Percentiles rank a stretch among this genome's conserved stretches.
phyloP scores from a whole-genome alignment of 805 yeast genomes.

The Candida ortonii region DNA sequence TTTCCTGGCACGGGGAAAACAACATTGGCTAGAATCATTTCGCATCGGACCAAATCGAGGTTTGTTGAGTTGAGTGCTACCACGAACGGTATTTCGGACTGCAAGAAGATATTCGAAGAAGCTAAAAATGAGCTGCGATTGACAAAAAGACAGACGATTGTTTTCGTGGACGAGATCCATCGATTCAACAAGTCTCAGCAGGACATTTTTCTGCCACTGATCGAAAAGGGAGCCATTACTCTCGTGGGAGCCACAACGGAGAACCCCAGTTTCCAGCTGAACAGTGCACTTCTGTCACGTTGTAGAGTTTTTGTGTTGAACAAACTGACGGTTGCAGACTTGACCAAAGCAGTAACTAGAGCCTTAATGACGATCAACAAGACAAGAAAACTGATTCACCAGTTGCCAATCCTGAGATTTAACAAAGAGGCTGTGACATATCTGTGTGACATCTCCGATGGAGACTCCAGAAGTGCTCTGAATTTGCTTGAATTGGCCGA shows the following conservation, averaged over 20 bases:
- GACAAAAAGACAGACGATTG: constrained; percentile 55
- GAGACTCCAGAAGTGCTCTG: constrained; percentile 84
- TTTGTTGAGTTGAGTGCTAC: constrained; percentile 88
- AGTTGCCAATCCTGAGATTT: constrained; percentile 50
- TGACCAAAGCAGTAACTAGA: constrained; percentile 49
- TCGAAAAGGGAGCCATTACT: constrained; percentile 78
- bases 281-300: constrained; percentile 79
- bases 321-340: constrained; percentile 48
- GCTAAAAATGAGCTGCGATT: constrained; percentile 43
- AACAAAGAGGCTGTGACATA: constrained; percentile 59
- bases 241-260: constrained; percentile 98
- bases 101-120: constrained; percentile 58
- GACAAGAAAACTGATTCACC: constrained; percentile 51
- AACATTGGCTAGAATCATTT: constrained; percentile 60
- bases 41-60: constrained; percentile 49
- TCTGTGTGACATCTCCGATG: constrained; percentile 71
- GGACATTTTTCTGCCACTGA: constrained; percentile 77
- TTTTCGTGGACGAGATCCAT: constrained; percentile 92
- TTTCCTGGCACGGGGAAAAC: constrained; percentile 97
- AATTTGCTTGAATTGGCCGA: constrained; percentile 75
- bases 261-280: constrained; percentile 80
- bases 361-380: constrained; percentile 61
- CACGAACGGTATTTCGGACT: constrained; percentile 60
- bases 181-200: constrained; percentile 84
- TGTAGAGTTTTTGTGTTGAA: constrained; percentile 75